Evolutionary conservation across 345 rosid species (phyloP).

Genomic region (Garcia nutans): DNA sequence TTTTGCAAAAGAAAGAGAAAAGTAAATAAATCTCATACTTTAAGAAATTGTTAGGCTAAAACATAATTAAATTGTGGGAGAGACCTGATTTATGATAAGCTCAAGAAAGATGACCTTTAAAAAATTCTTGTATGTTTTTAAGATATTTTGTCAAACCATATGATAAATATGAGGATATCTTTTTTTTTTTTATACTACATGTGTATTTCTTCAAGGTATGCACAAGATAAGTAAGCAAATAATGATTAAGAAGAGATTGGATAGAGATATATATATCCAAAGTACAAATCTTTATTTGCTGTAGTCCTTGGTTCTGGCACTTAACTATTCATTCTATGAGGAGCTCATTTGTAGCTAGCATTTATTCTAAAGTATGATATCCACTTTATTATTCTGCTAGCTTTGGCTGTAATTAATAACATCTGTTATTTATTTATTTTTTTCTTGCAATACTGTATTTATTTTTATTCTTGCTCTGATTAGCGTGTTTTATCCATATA

Average conservation of each 20-base stretch:
- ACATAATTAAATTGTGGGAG: too few species aligned
- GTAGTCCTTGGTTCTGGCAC: conserved; percentile 35
- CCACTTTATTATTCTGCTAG: neutral
- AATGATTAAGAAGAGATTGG: conserved; percentile 36
- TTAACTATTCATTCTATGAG: conserved; percentile 32
- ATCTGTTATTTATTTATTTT: neutral
- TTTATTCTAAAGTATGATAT: neutral
- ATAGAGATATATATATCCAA: conserved; percentile 36
- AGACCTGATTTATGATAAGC: too few species aligned
- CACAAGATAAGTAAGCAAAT: conserved; percentile 31
- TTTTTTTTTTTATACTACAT: neutral
- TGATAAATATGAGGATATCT: too few species aligned
- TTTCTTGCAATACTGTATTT: conserved; percentile 55
- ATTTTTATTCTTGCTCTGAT: conserved; percentile 80
- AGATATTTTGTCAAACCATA: too few species aligned
- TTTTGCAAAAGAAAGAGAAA: too few species aligned
- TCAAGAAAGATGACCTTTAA: too few species aligned
- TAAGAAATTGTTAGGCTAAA: too few species aligned
- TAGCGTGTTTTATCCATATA: conserved; percentile 75
- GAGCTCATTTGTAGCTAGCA: neutral
- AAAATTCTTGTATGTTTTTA: too few species aligned
- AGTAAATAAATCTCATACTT: too few species aligned
- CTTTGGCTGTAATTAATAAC: neutral
- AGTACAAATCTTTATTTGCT: conserved; percentile 27
- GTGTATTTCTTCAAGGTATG: conserved; percentile 14